phyloP scores from a whole-genome alignment of 148 eudicot species.

The Beta vulgaris region DNA sequence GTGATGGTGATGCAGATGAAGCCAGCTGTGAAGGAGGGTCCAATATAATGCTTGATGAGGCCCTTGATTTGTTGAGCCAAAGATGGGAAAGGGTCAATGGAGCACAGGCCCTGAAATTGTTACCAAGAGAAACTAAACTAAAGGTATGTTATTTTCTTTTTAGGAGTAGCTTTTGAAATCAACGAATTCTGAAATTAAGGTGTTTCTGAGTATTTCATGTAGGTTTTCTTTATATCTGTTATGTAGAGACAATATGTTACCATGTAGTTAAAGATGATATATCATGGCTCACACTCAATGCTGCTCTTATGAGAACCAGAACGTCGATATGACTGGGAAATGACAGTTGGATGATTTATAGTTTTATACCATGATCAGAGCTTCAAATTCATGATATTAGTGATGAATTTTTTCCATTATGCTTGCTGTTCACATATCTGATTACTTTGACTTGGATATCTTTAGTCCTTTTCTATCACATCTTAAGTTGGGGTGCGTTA shows the following conservation, averaged over 20 bases:
- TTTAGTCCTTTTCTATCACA: neutral
- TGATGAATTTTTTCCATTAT: neutral
- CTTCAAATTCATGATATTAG: neutral
- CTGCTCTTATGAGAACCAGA: neutral
- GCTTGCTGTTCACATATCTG: neutral
- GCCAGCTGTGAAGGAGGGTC: conserved; percentile 56
- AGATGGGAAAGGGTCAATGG: conserved; percentile 98
- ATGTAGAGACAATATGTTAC: neutral
- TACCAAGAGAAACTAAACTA: conserved; percentile 87
- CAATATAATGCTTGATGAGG: conserved; percentile 90
- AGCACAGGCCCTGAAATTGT: conserved; percentile 84
- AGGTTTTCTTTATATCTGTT: neutral
- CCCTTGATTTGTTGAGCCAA: conserved; percentile 77
- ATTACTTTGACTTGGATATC: neutral
- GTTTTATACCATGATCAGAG: neutral
- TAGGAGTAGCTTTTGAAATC: neutral
- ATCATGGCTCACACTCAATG: no score
- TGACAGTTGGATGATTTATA: no score
- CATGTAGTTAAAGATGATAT: neutral
- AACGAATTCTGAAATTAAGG: neutral
- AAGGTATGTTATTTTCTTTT: conserved; percentile 51
- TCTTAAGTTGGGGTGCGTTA: no score
- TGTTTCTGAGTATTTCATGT: neutral
- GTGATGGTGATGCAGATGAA: conserved; percentile 92
- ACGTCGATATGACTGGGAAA: neutral